phyloP scores from a whole-genome alignment of 2,329 filamentous ascomycete species.

The Exophiala spinifera region DNA sequence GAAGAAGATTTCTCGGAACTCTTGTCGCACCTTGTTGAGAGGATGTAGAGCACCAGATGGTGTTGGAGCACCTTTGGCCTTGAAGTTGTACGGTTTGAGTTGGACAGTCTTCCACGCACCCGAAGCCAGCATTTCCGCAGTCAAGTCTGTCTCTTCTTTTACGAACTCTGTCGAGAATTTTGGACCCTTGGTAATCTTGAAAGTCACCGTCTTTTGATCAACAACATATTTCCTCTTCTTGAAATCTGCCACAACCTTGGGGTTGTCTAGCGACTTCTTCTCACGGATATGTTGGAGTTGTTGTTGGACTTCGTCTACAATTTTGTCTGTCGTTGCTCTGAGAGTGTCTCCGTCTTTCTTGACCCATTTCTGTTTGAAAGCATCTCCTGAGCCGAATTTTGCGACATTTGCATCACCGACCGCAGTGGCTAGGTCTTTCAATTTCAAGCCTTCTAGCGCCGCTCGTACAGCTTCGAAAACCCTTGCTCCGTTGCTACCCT shows the following conservation, averaged over 20 bases:
- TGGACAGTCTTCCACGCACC: constrained; percentile 89
- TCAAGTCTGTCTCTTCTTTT: constrained; percentile 93
- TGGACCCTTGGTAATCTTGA: constrained; percentile 76
- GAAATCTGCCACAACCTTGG: constrained; percentile 74
- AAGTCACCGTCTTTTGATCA: constrained; percentile 79
- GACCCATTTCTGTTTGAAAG: constrained; percentile 74
- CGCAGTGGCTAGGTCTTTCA: constrained; percentile 62
- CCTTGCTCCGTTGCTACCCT: constrained; percentile 78
- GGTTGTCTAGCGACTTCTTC: constrained; percentile 65
- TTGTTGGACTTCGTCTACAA: constrained; percentile 74
- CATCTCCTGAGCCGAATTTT: constrained; percentile 83
- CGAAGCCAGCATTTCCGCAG: constrained; percentile 80
- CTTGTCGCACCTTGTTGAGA: constrained; percentile 89
- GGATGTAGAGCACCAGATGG: constrained; percentile 52
- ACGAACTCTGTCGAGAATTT: constrained; percentile 87
- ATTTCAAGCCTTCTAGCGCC: constrained; percentile 75
- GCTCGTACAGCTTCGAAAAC: constrained; percentile 72
- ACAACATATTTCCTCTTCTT: constrained; percentile 89
- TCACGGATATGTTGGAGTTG: constrained; percentile 71
- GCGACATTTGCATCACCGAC: constrained; percentile 46
- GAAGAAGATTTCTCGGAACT: constrained; percentile 98
- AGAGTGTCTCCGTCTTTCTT: constrained; percentile 61
- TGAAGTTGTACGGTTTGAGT: constrained; percentile 85
- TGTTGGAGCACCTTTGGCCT: constrained; percentile 56
- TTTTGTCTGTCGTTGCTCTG: constrained; percentile 61